A percentile compares a stretch with the other conserved stretches of the same genome.
Conservation (phyloP, 441 rosid genomes). For the Capsella rubella region DNA sequence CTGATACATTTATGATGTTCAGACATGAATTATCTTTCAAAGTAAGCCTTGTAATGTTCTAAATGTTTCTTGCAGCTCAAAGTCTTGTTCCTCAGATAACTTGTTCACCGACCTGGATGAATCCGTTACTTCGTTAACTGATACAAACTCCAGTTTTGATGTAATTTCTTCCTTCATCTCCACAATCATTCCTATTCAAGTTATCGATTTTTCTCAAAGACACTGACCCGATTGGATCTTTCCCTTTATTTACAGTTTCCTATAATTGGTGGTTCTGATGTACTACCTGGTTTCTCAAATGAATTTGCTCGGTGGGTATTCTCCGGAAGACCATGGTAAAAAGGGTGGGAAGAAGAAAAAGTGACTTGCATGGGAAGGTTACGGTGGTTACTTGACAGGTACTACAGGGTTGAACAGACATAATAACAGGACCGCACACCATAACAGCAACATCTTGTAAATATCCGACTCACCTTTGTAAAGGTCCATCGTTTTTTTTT, state of each 20-base stretch:
- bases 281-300: slow-evolving; percentile 40
- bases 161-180: slow-evolving; percentile 30
- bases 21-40: slow-evolving; percentile 4
- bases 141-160: slow-evolving; percentile 26
- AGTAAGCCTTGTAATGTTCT: slow-evolving; percentile 3
- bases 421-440: not conserved
- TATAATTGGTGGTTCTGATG: not conserved
- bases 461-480: slow-evolving; percentile 34
- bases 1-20: not conserved
- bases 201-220: slow-evolving; percentile 6
- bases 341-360: not conserved
- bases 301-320: slow-evolving; percentile 37
- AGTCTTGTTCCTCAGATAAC: slow-evolving; percentile 43
- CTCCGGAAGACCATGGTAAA: slow-evolving; percentile 29
- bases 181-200: slow-evolving; percentile 6
- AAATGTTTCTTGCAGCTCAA: slow-evolving; percentile 37
- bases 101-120: slow-evolving; percentile 44
- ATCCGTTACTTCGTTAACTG: slow-evolving; percentile 39
- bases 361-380: slow-evolving; percentile 26
- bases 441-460: slow-evolving; percentile 26
- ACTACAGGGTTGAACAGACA: slow-evolving; percentile 13
- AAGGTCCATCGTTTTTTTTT: not conserved
- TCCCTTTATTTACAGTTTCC: slow-evolving; percentile 20
- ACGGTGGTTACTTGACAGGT: slow-evolving; percentile 25
- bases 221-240: slow-evolving; percentile 14